Conservation (phyloP, 1,284 basidiomycete species). For the Cutaneotrichosporon sp. region DNA sequence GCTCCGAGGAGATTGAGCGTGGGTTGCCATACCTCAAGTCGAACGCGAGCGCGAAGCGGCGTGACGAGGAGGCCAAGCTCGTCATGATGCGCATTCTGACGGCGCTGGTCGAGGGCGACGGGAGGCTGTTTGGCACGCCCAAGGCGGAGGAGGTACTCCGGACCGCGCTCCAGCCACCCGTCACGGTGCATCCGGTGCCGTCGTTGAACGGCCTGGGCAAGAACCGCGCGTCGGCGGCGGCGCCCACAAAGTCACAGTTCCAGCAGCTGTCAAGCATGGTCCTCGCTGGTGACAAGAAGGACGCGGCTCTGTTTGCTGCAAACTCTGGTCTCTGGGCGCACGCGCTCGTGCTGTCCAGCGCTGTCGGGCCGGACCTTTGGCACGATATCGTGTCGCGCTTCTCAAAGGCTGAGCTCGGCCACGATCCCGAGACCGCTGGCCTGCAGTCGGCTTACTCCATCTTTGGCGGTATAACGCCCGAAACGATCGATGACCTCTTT, state of each 20-base stretch:
- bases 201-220: conserved; percentile 32
- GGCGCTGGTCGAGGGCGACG: conserved; percentile 81
- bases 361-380: conserved; percentile 90
- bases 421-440: conserved; percentile 30
- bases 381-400: conserved; percentile 87
- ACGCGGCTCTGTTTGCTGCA: conserved; percentile 84
- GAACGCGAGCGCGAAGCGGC: conserved; percentile 55
- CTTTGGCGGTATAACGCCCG: conserved; percentile 63
- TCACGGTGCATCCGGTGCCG: conserved; percentile 18
- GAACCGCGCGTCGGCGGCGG: conserved; percentile 11
- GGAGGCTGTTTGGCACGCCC: conserved; percentile 74
- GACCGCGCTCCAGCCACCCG: conserved; percentile 62
- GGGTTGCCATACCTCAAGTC: conserved; percentile 70
- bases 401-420: conserved; percentile 71
- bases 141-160: conserved; percentile 67
- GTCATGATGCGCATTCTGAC: conserved; percentile 72
- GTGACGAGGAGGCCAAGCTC: conserved; percentile 71
- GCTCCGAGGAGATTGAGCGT: conserved; percentile 71
- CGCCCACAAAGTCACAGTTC: conserved; percentile 58
- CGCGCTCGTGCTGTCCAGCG: conserved; percentile 90
- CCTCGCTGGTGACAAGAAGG: conserved; percentile 75
- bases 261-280: conserved; percentile 76
- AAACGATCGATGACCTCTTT: conserved; percentile 39
- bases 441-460: conserved; percentile 80
- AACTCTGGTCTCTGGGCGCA: conserved; percentile 91